Evolutionary conservation across 192 early-diverging fungal genomes (phyloP).

Genomic region (Dissophora ornata): DNA sequence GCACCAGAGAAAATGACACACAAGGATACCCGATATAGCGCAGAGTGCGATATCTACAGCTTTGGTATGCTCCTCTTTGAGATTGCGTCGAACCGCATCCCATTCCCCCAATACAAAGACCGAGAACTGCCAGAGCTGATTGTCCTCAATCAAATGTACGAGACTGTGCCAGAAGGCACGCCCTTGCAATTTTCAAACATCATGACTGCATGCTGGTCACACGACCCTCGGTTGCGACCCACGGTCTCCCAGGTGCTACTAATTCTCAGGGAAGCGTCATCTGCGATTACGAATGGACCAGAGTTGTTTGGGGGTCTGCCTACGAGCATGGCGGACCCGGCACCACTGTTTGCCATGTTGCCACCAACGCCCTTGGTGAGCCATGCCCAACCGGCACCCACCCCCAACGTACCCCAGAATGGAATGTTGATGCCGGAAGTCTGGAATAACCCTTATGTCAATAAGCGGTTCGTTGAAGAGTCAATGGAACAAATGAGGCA

Average conservation of each 20-base stretch:
- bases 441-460: constrained; percentile 48
- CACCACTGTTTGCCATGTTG: constrained; percentile 34
- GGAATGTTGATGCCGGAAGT: constrained; percentile 33
- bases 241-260: constrained; percentile 42
- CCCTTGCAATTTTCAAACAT: constrained; percentile 40
- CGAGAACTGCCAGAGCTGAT: constrained; percentile 42
- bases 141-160: constrained; percentile 38
- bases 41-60: constrained; percentile 52
- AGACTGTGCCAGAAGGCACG: constrained; percentile 36
- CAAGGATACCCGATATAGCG: constrained; percentile 37
- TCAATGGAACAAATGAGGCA: constrained; percentile 18
- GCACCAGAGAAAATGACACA: constrained; percentile 50
- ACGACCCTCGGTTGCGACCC: constrained; percentile 40
- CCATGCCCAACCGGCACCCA: constrained; percentile 3
- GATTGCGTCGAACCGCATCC: constrained; percentile 45
- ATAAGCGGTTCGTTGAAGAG: constrained; percentile 34
- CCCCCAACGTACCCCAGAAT: neutral
- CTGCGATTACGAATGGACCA: constrained; percentile 7
- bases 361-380: constrained; percentile 23
- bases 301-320: constrained; percentile 14
- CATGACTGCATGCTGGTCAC: constrained; percentile 52
- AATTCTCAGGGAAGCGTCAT: constrained; percentile 35
- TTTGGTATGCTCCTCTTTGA: constrained; percentile 52
- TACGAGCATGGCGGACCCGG: constrained; percentile 15
- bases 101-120: constrained; percentile 17